These are phyloP conservation scores for Artemisia annua DNA, from an alignment of 129 eudicot species.

Conservation along the genomic window DNA sequence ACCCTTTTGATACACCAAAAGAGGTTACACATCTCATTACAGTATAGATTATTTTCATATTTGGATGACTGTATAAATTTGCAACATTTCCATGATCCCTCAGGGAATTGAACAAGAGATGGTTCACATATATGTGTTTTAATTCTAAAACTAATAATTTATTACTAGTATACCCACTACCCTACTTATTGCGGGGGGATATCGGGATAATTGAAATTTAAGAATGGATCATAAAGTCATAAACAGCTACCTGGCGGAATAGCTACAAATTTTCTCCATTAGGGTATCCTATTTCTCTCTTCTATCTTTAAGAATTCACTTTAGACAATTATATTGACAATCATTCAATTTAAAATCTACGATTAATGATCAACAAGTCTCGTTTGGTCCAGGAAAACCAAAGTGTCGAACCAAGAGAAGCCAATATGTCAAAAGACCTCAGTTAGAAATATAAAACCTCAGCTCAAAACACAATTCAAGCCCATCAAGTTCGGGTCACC, in stretches of 20 bases:
- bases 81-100: background rate
- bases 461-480: no score
- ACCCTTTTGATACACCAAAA: conserved; percentile 2
- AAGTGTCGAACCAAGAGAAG: no score
- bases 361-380: no score
- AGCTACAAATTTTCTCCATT: background rate
- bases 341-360: no score
- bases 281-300: background rate
- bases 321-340: background rate
- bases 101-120: background rate
- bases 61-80: background rate
- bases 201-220: background rate
- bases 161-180: background rate
- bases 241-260: background rate
- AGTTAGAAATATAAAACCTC: no score
- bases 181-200: background rate
- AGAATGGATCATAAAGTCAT: conserved; percentile 5
- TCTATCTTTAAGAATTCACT: background rate
- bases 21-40: background rate
- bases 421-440: no score
- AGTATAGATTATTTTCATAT: background rate
- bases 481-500: no score
- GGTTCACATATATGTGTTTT: background rate
- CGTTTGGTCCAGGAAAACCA: no score
- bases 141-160: background rate